Conservation (phyloP, 2,329 filamentous ascomycete genomes). For the Bretziella fagacearum region DNA sequence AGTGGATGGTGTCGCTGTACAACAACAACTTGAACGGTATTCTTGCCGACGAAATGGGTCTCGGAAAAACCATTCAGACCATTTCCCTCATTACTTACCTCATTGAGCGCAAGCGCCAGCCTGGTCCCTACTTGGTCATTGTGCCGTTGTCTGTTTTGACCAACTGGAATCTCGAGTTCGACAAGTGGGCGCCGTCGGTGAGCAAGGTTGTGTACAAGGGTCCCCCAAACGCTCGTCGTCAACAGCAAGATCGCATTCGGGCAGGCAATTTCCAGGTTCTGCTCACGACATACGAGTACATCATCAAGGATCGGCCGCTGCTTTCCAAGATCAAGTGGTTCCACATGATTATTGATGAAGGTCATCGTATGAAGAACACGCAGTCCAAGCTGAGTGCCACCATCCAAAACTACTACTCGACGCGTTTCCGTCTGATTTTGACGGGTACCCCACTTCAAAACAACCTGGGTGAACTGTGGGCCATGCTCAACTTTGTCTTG, state of each 20-base stretch:
- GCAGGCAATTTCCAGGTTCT: slow-evolving; percentile 92
- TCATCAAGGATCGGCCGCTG: slow-evolving; percentile 94
- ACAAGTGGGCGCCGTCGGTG: slow-evolving; percentile 92
- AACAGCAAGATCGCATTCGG: slow-evolving; percentile 83
- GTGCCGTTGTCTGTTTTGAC: slow-evolving; percentile 92
- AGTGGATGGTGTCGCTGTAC: slow-evolving; percentile 99
- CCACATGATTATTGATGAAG: slow-evolving; percentile 99
- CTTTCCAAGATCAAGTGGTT: slow-evolving; percentile 99
- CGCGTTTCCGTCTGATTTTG: slow-evolving; percentile 86
- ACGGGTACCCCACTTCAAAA: slow-evolving; percentile 96
- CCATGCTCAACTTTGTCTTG: slow-evolving; percentile 93
- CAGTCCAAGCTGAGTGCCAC: slow-evolving; percentile 92
- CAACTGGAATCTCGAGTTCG: slow-evolving; percentile 97
- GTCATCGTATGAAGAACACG: slow-evolving; percentile 98
- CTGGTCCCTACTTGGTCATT: slow-evolving; percentile 87
- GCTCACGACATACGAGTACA: slow-evolving; percentile 96
- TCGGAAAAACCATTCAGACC: slow-evolving; percentile 97
- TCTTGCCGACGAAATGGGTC: slow-evolving; percentile 96
- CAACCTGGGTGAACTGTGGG: slow-evolving; percentile 91
- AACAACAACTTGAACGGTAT: slow-evolving; percentile 99
- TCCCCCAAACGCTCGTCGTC: slow-evolving; percentile 70
- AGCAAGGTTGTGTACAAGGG: slow-evolving; percentile 91
- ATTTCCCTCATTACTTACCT: slow-evolving; percentile 96
- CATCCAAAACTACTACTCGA: slow-evolving; percentile 86
- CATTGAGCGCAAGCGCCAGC: slow-evolving; percentile 86